Base-by-base conservation (phyloP, 164 flowering plant species). In the Vitis rotundifolia region DNA sequence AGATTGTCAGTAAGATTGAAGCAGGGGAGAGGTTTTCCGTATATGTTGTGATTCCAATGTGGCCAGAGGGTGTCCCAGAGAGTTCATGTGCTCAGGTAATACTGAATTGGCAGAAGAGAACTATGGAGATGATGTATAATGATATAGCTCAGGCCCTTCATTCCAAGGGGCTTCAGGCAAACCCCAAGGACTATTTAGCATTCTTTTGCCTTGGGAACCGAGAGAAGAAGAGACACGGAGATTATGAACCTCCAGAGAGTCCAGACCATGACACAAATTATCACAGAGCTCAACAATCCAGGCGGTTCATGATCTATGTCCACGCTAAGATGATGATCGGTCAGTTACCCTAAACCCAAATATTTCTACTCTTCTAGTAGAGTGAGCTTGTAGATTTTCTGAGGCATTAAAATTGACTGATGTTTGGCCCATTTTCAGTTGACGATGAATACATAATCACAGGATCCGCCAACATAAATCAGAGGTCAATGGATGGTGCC, bases 391-490 rank as follows among this genome's bases (percentile, higher is more conserved):
- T 37, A 37, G 5, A 37, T 37, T 37, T 37, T 37, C 44, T 37
- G 44, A 6, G 44, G 44, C 44, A 37, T 37, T 37, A 37, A 37
- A 5, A 37, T 37, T 5, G 7, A 37, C 44, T 5, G 15, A 2
- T 65, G 11, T 15, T 57, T 44, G 44, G 4, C 5, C 8, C 1
- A 49, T 68, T 18, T 79, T 80, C 87, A 92, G 96, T 90, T 70
- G 97, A 92, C 63, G 97, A 92, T 67, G 97, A 92, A 59, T 92
- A 90, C 80, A 87, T 92, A 59, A 90, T 91, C 72, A 68, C 89
- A 7, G 97, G 97, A 71, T 91, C 97, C 0, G 97, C 97, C 16
- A 91, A 91, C 79, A 86, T 91, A 68, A 91, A 91, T 69, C 93
- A 91, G 63, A 79, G 97, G 62, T 91, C 97, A 49, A 83, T 91